Conservation (phyloP, 495 filamentous ascomycete species). For the Daldinia childiae region DNA sequence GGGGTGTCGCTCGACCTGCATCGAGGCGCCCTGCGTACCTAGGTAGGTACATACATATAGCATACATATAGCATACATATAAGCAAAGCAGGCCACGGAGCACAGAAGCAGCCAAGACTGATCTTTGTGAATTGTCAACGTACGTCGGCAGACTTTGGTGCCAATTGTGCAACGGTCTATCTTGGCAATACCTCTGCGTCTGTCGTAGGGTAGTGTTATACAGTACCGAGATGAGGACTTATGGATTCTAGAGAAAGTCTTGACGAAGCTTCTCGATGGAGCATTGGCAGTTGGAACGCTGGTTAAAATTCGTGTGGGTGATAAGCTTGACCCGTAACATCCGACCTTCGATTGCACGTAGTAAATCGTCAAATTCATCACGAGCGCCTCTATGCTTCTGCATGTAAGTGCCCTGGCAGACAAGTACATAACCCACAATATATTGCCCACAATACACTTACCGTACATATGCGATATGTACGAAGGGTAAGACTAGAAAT, state of each 20-base stretch:
- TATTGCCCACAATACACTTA: neutral
- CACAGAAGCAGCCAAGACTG: conserved; percentile 34
- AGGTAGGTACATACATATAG: no score
- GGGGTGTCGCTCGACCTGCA: conserved; percentile 37
- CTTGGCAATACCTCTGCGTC: conserved; percentile 37
- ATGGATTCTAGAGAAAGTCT: conserved; percentile 7
- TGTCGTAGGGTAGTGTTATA: conserved; percentile 33
- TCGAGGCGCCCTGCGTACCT: conserved; percentile 25
- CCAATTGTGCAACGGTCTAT: conserved; percentile 38
- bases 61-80: conserved; percentile 5
- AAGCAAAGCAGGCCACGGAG: conserved; percentile 13
- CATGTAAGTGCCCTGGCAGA: neutral
- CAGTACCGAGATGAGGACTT: conserved; percentile 35
- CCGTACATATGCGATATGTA: neutral
- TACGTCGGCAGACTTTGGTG: conserved; percentile 42
- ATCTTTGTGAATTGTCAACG: conserved; percentile 41
- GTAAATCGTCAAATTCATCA: conserved; percentile 14
- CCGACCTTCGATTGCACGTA: conserved; percentile 9
- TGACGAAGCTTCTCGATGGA: conserved; percentile 36
- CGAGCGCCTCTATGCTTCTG: neutral
- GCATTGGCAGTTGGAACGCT: neutral
- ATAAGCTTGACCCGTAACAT: conserved; percentile 9
- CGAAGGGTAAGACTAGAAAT: neutral
- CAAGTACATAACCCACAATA: neutral
- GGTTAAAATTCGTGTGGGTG: neutral